Conservation (phyloP, 106 monocot genomes). For the Dendrobium huoshanense region DNA sequence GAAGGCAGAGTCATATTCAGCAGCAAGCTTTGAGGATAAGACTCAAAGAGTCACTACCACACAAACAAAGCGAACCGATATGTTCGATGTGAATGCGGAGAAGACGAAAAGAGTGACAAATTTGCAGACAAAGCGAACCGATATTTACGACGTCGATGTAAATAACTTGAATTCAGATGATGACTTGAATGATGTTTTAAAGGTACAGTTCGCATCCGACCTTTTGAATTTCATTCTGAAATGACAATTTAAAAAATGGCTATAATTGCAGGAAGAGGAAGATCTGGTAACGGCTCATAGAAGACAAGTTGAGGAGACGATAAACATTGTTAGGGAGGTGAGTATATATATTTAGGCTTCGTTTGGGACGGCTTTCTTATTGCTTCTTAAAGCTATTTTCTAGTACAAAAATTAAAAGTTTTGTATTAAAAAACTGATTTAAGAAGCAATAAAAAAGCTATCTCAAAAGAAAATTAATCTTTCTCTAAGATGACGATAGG, state of each 20-base stretch:
- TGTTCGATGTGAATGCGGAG: not conserved
- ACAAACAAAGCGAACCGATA: slow-evolving; percentile 48
- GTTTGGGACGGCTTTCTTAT: too few species aligned
- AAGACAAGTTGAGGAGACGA: slow-evolving; percentile 83
- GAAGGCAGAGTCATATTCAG: not conserved
- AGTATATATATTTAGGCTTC: not conserved
- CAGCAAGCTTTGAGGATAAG: slow-evolving; percentile 4
- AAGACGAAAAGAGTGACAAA: slow-evolving; percentile 32
- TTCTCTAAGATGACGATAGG: not conserved
- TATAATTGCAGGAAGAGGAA: slow-evolving; percentile 44
- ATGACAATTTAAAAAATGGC: not conserved
- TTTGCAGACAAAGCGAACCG: slow-evolving; percentile 45
- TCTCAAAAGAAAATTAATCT: not conserved
- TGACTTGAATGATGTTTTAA: not conserved
- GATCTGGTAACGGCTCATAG: slow-evolving; percentile 80
- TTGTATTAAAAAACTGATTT: too few species aligned
- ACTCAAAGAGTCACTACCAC: slow-evolving; percentile 25
- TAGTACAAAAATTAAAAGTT: too few species aligned
- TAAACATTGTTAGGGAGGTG: slow-evolving; percentile 81
- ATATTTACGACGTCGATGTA: not conserved
- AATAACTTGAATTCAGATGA: not conserved
- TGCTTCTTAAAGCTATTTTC: too few species aligned
- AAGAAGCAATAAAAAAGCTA: too few species aligned
- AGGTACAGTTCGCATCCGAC: not conserved
- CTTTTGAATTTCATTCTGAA: not conserved